phyloP scores from a whole-genome alignment of 2,329 filamentous ascomycete genomes.

The Cladosporium sphaerospermum region DNA sequence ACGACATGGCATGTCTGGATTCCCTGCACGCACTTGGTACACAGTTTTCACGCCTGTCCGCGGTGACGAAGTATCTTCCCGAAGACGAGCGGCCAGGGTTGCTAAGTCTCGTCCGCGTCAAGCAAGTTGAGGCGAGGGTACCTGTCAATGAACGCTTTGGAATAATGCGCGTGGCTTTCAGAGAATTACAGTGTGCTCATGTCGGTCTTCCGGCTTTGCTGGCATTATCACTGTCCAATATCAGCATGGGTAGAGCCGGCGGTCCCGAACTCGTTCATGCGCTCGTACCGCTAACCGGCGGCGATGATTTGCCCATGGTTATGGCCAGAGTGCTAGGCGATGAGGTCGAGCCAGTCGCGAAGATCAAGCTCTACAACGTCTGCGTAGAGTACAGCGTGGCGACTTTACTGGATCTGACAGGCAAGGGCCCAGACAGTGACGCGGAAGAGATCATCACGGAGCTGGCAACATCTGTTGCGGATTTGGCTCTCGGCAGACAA shows the following conservation, averaged over 20 bases:
- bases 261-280: slow-evolving; percentile 66
- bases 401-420: slow-evolving; percentile 72
- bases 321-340: slow-evolving; percentile 90
- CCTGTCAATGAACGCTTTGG: slow-evolving; percentile 67
- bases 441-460: slow-evolving; percentile 61
- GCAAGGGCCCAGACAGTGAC: slow-evolving; percentile 42
- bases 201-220: slow-evolving; percentile 79
- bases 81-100: slow-evolving; percentile 92
- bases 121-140: slow-evolving; percentile 55
- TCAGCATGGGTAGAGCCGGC: slow-evolving; percentile 59
- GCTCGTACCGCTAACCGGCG: slow-evolving; percentile 38
- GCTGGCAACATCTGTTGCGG: slow-evolving; percentile 67
- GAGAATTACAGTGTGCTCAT: slow-evolving; percentile 66
- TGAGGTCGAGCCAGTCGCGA: slow-evolving; percentile 86
- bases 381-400: slow-evolving; percentile 84
- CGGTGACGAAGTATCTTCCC: slow-evolving; percentile 87
- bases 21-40: slow-evolving; percentile 65
- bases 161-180: slow-evolving; percentile 49
- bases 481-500: slow-evolving; percentile 34
- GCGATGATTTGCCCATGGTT: slow-evolving; percentile 56
- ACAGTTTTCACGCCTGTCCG: slow-evolving; percentile 75
- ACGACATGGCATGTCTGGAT: slow-evolving; percentile 58
- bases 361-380: slow-evolving; percentile 78
- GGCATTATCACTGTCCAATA: slow-evolving; percentile 63
- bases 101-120: slow-evolving; percentile 64